Evolutionary conservation across 176 grass and related monocot species (phyloP), one percentile per base, ranked within the genome.

Genomic region (Lolium rigidum): DNA sequence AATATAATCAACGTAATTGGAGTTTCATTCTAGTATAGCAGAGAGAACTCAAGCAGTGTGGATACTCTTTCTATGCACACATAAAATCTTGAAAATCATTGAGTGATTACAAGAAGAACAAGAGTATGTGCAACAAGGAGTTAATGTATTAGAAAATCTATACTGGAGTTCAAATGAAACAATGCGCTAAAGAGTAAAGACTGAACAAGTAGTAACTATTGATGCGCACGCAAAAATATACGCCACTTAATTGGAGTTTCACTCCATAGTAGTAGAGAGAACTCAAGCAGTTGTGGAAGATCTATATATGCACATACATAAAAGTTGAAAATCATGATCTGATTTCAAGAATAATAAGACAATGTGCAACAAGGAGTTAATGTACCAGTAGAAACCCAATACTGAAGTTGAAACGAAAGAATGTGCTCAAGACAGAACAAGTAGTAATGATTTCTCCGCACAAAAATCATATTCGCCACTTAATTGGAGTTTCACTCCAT

Each of bases 31-130:
- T 61, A 90, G 22, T 17, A 73, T 24, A 58, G 10, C 38, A 83
- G 80, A 90, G 77, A 90, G n/a, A 89, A 87, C 91, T 87, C 81
- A 90, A 84, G 76, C 85, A 84, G 60, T 84, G 89, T 76, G 28
- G 70, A 87, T 49, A 76, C 50, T 80, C 55, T 70, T 4, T 85
- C 78, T 91, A 85, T 66, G 82, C 82, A 85, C 86, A 82, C 71
- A 85, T 73, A 85, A 65, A 87, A 73, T 88, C 82, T 82, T 85
- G 82, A 65, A 48, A 86, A 59, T 18, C 78, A 85, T 67, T 15
- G 83, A 9, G 47, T 6, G 24, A 58, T 61, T 76, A 54, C 82
- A 84, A 84, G 78, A 88, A 80, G 67, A 70, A 41, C 17, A 70
- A 44, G 2, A 91, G 60, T 84, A 76, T 85, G 85, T 91, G 85